Base-by-base conservation (phyloP, 1,139 yeast genomes). In the Magnusiomyces fungicola region DNA sequence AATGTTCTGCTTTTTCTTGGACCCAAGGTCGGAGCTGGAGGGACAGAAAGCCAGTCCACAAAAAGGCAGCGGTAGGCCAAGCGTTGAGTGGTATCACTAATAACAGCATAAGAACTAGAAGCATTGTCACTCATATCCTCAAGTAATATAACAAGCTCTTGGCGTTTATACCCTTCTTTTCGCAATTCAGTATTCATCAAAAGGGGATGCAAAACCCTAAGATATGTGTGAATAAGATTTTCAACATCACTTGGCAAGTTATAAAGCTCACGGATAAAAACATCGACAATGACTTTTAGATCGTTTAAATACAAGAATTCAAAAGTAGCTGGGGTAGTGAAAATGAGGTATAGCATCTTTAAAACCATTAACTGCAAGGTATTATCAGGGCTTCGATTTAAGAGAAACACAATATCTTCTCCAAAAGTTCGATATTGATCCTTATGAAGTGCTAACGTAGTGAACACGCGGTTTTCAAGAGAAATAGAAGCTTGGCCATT, bases 211-310 rank as follows among this genome's bases (percentile, higher is more conserved):
- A 90, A 61, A 1, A 89, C 92, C 53, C 95, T 74, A 43, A 90
- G 67, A 58, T 84, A 88, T 0, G 95, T 85, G 56, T 85, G 78
- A 40, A 88, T 75, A 47, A 89, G 69, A 45, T 78, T 72, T 55
- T 82, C 89, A 39, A 78, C 77, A 25, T 76, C 76, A 37, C 74
- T 79, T 3, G 82, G 69, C 46, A 88, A 67, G 61, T 89, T 80
- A 56, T 78, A 77, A 50, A 90, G 71, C 63, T 90, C 96, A 50
- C 97, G 70, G 3, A 89, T 74, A 49, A 90, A 73, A 7, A 92
- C 88, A 58, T 89, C 96, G n/a, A 85, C 80, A 53, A 92, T 74
- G 4, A 92, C 95, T 59, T 83, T 80, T 52, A 90, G 69, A 64
- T 92, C 98, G 61, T 50, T 50, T 53, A 86, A 71, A 63, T 92